Evolutionary conservation across 2,329 filamentous ascomycete genomes (phyloP).

Genomic region (Aspergillus sp.): DNA sequence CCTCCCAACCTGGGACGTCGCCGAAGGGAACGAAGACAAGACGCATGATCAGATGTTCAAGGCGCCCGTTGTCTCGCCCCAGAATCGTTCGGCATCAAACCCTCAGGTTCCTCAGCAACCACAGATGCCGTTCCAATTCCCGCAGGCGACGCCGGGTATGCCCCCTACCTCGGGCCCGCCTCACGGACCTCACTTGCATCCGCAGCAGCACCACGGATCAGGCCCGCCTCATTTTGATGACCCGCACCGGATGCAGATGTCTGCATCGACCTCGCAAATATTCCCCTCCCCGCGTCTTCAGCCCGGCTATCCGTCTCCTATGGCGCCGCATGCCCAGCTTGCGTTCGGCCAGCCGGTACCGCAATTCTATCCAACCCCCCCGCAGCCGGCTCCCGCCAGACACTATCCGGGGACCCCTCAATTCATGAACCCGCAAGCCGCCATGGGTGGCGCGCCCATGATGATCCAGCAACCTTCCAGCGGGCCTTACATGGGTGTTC

Average conservation of each 20-base stretch:
- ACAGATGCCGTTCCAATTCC: slow-evolving; percentile 79
- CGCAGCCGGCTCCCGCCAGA: slow-evolving; percentile 69
- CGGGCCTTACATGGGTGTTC: slow-evolving; percentile 69
- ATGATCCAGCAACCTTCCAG: slow-evolving; percentile 75
- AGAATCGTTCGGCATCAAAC: slow-evolving; percentile 61
- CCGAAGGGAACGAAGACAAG: slow-evolving; percentile 69
- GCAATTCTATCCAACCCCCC: slow-evolving; percentile 68
- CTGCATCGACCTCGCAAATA: slow-evolving; percentile 76
- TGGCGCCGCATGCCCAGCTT: slow-evolving; percentile 68
- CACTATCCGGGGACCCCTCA: slow-evolving; percentile 71
- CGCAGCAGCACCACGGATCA: slow-evolving; percentile 69
- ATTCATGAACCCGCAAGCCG: slow-evolving; percentile 69
- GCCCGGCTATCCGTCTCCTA: slow-evolving; percentile 66
- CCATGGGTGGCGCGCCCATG: slow-evolving; percentile 71
- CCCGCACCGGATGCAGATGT: slow-evolving; percentile 83
- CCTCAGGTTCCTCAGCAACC: slow-evolving; percentile 78
- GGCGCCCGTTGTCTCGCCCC: slow-evolving; percentile 65
- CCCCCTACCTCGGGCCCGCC: slow-evolving; percentile 70
- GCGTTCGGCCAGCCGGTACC: slow-evolving; percentile 71
- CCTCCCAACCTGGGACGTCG: slow-evolving; percentile 76
- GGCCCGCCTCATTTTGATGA: slow-evolving; percentile 72
- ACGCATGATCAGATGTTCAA: slow-evolving; percentile 82
- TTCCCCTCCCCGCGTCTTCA: slow-evolving; percentile 81
- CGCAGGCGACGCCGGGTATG: slow-evolving; percentile 68
- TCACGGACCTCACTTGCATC: slow-evolving; percentile 74